Percentiles rank a stretch among this genome's conserved stretches.
Evolutionary conservation across 176 grass and related monocot genomes (phyloP).

Genomic region (Pontederia crassipes): DNA sequence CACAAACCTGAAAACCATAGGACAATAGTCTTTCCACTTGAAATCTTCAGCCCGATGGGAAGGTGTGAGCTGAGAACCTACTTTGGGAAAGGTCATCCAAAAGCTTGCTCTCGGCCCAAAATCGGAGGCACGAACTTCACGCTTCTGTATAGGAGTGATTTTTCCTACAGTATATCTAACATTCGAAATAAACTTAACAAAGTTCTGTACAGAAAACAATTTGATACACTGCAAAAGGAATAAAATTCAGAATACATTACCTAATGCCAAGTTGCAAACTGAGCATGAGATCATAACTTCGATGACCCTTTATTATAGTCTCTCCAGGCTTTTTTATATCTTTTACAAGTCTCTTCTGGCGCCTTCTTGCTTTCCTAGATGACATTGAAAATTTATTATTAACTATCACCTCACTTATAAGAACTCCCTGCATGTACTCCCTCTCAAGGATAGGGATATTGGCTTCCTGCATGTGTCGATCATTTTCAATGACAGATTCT

Average conservation of each 20-base stretch:
- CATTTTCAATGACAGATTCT: slow-evolving; percentile 22
- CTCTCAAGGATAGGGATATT: slow-evolving; percentile 36
- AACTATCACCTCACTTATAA: slow-evolving; percentile 83
- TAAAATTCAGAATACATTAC: slow-evolving; percentile 16
- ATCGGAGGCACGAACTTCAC: slow-evolving; percentile 88
- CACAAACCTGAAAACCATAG: slow-evolving; percentile 93
- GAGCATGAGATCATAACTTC: slow-evolving; percentile 98
- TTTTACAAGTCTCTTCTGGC: slow-evolving; percentile 59
- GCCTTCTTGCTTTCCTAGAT: slow-evolving; percentile 62
- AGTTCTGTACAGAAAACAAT: neutral
- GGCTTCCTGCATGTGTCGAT: slow-evolving; percentile 34
- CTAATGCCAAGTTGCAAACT: slow-evolving; percentile 97
- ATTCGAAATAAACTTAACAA: neutral
- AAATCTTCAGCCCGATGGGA: slow-evolving; percentile 85
- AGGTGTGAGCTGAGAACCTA: slow-evolving; percentile 84
- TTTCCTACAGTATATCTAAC: slow-evolving; percentile 93
- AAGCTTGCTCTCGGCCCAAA: slow-evolving; percentile 94
- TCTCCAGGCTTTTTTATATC: slow-evolving; percentile 84
- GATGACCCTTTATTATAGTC: slow-evolving; percentile 86
- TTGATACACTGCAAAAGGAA: neutral
- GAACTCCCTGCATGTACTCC: slow-evolving; percentile 96
- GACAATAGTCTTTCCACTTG: slow-evolving; percentile 99
- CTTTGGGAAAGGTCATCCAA: slow-evolving; percentile 95
- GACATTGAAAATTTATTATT: slow-evolving; percentile 51
- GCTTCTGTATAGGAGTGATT: slow-evolving; percentile 92